Conservation (phyloP, 176 grass and related monocot genomes). For the Aegilops longissima region DNA sequence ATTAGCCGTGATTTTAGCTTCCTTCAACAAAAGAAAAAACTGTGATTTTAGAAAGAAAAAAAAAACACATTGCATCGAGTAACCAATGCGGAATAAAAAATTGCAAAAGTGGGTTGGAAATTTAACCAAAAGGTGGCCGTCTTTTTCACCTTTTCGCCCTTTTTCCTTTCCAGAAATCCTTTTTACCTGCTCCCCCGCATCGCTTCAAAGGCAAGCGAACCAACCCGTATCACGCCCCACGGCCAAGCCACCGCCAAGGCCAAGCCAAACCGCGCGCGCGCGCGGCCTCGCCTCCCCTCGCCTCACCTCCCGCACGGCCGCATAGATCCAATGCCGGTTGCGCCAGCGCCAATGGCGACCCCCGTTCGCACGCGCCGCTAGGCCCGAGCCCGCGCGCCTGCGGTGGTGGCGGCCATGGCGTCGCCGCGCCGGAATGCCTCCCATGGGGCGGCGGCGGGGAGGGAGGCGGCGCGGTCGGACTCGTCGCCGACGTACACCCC, state of each 20-base stretch:
- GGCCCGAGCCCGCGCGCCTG: not conserved
- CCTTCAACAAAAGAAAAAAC: no score
- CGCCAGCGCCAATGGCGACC: not conserved
- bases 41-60: no score
- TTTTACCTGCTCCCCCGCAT: conserved; percentile 19
- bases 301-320: not conserved
- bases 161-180: not conserved
- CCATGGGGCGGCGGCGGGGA: not conserved
- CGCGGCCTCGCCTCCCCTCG: not conserved
- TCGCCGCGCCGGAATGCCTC: conserved; percentile 43
- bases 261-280: conserved; percentile 5
- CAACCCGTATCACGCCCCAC: no score
- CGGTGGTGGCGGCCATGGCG: not conserved
- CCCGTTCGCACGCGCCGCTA: not conserved
- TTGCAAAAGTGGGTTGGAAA: not conserved
- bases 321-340: not conserved
- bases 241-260: no score
- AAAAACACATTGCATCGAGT: no score
- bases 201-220: conserved; percentile 29
- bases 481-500: conserved; percentile 81
- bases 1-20: no score
- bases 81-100: not conserved
- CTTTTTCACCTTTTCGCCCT: not conserved
- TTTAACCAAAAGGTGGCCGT: not conserved
- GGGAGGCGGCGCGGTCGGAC: conserved; percentile 20